A percentile compares a stretch with the other conserved stretches of the same genome.
These are phyloP conservation scores for Candida loeiensis DNA, from an alignment of 805 yeast genomes.

Conservation along the genomic window DNA sequence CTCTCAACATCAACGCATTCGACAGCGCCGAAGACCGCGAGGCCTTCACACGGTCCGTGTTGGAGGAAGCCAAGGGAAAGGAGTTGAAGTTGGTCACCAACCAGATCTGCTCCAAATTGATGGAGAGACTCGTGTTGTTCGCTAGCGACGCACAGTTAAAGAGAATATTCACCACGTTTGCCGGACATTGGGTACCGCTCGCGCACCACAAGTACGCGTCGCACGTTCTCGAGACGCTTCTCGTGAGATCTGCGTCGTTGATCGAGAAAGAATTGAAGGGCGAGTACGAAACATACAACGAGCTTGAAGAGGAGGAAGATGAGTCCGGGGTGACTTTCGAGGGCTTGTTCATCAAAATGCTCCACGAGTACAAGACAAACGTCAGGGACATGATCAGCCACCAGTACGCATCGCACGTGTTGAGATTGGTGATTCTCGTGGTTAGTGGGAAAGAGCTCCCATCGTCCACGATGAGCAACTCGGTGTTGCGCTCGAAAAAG, in stretches of 20 bases:
- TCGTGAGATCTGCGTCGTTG: constrained; percentile 70
- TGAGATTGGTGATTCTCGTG: constrained; percentile 68
- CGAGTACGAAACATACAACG: constrained; percentile 19
- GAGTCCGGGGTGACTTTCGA: constrained; percentile 55
- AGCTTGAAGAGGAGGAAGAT: constrained; percentile 29
- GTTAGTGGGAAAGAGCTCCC: constrained; percentile 78
- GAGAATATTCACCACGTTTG: constrained; percentile 60
- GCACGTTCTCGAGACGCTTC: constrained; percentile 84
- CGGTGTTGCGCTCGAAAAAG: constrained; percentile 75
- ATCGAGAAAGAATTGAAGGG: constrained; percentile 66
- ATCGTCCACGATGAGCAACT: constrained; percentile 62
- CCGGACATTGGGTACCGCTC: constrained; percentile 70
- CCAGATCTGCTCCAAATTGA: constrained; percentile 88
- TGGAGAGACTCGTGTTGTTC: constrained; percentile 77
- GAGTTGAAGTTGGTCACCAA: constrained; percentile 90
- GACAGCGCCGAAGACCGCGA: constrained; percentile 66
- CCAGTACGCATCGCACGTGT: constrained; percentile 84
- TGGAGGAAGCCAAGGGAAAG: constrained; percentile 84
- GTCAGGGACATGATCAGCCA: constrained; percentile 60
- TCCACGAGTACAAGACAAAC: constrained; percentile 63
- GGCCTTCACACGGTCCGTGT: constrained; percentile 70
- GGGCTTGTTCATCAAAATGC: constrained; percentile 56
- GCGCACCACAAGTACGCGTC: constrained; percentile 89
- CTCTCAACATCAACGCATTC: constrained; percentile 76
- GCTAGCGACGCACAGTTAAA: constrained; percentile 66